These are phyloP conservation scores for Flaveria linearis DNA, from an alignment of 129 eudicot genomes.

Conservation along the genomic window DNA sequence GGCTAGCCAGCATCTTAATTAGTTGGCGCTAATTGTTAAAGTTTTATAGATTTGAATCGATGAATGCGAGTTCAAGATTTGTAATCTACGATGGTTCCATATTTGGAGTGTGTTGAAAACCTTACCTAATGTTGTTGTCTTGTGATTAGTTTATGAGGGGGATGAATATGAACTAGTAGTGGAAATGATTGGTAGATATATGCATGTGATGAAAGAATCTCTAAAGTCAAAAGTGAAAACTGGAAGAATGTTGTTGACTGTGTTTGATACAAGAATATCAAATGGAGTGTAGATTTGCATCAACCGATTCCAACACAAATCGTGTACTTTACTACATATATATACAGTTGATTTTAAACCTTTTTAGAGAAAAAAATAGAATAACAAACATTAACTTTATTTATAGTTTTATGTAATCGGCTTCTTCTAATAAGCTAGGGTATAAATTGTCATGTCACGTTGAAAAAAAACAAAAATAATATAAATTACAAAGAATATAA, in stretches of 20 bases:
- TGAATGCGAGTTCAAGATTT: slow-evolving; percentile 15
- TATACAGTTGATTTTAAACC: too few relatives aligned
- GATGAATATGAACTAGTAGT: slow-evolving; percentile 50
- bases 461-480: too few relatives aligned
- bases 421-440: too few relatives aligned
- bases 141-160: slow-evolving; percentile 38
- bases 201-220: slow-evolving; percentile 39
- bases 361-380: too few relatives aligned
- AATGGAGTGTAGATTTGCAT: slow-evolving; percentile 31
- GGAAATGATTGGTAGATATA: slow-evolving; percentile 50
- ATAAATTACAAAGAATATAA: too few relatives aligned
- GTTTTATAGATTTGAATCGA: slow-evolving; percentile 10
- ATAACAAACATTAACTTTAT: too few relatives aligned
- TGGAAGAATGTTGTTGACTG: slow-evolving; percentile 41
- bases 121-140: slow-evolving; percentile 33
- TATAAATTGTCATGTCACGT: too few relatives aligned
- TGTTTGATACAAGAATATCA: slow-evolving; percentile 22
- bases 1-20: slow-evolving; percentile 47
- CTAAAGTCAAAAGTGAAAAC: slow-evolving; percentile 23
- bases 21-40: slow-evolving; percentile 28
- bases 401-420: too few relatives aligned
- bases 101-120: slow-evolving; percentile 22
- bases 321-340: background rate
- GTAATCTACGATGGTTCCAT: slow-evolving; percentile 20
- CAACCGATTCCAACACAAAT: slow-evolving; percentile 21